A percentile compares a stretch with the other conserved stretches of the same genome.
These are phyloP conservation scores for Sclerotinia minor DNA, from an alignment of 2,329 filamentous ascomycete genomes.

Conservation along the genomic window DNA sequence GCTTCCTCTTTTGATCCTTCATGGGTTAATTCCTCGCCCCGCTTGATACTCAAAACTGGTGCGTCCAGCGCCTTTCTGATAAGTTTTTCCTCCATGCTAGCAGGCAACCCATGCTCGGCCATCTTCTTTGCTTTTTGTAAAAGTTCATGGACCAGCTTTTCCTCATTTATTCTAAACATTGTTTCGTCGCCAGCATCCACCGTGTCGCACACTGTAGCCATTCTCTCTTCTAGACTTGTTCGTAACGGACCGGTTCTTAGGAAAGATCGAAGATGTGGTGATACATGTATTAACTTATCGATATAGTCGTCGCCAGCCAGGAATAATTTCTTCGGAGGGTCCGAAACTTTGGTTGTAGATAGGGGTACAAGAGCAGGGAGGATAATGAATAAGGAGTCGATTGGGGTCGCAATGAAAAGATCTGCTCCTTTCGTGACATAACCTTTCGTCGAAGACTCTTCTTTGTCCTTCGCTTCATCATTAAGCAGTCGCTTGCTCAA, in stretches of 20 bases:
- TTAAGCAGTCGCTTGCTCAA: conserved; percentile 31
- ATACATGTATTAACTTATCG: conserved; percentile 57
- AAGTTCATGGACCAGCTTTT: conserved; percentile 67
- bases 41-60: conserved; percentile 69
- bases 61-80: conserved; percentile 73
- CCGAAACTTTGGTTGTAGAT: conserved; percentile 46
- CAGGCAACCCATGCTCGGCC: conserved; percentile 64
- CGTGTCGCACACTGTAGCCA: conserved; percentile 73
- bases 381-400: conserved; percentile 83
- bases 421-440: conserved; percentile 67
- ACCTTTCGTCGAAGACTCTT: conserved; percentile 41
- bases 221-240: conserved; percentile 60
- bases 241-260: conserved; percentile 50
- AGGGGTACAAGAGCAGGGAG: conserved; percentile 66
- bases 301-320: conserved; percentile 71
- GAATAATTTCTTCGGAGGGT: conserved; percentile 61
- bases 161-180: conserved; percentile 78
- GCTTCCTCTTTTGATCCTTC: conserved; percentile 39
- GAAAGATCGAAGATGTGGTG: conserved; percentile 60
- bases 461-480: conserved; percentile 29
- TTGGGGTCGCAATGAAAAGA: conserved; percentile 77
- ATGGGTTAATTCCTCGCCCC: conserved; percentile 50
- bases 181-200: conserved; percentile 80
- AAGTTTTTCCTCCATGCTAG: conserved; percentile 83
- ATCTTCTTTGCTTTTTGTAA: conserved; percentile 71